A percentile compares a stretch with the other conserved stretches of the same genome.
Evolutionary conservation across 208 protist species (phyloP).

Genomic region (Leishmania gerbilli): DNA sequence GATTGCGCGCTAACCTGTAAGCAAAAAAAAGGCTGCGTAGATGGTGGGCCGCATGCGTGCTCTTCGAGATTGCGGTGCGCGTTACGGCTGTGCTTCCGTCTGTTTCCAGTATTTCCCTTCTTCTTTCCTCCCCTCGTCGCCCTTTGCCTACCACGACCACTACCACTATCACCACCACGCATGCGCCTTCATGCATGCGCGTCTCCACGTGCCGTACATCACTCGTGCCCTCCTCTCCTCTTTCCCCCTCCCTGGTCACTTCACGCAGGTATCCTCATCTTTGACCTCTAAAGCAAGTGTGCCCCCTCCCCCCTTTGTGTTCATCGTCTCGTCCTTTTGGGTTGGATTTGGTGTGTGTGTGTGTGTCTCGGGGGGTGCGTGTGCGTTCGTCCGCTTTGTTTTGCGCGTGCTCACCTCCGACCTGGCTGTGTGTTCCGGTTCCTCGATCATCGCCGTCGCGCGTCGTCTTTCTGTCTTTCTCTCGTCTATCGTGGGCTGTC

Average conservation of each 20-base stretch:
- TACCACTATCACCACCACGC: too few species aligned
- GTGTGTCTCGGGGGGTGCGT: not conserved
- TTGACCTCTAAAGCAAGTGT: not conserved
- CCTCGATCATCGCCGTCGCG: not conserved
- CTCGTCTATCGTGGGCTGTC: not conserved
- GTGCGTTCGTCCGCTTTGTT: not conserved
- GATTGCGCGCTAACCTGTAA: not conserved
- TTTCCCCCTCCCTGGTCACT: not conserved
- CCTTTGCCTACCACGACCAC: not conserved
- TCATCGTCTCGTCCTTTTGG: too few species aligned
- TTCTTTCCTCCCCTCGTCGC: constrained; percentile 7
- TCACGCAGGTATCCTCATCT: not conserved
- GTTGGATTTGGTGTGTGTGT: too few species aligned
- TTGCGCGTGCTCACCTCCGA: not conserved
- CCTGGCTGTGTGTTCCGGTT: not conserved
- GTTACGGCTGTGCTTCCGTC: not conserved
- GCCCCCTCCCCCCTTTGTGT: too few species aligned
- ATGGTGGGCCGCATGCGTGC: not conserved
- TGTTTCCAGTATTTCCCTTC: not conserved
- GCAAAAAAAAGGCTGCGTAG: not conserved
- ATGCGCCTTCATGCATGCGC: not conserved
- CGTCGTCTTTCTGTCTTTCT: not conserved
- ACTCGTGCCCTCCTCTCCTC: not conserved
- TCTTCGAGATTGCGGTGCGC: not conserved
- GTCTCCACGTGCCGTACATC: not conserved